Evolutionary conservation across 1,139 yeast genomes (phyloP), one percentile per base, ranked within the genome.

Genomic region (Pneumocystis wakefieldiae): DNA sequence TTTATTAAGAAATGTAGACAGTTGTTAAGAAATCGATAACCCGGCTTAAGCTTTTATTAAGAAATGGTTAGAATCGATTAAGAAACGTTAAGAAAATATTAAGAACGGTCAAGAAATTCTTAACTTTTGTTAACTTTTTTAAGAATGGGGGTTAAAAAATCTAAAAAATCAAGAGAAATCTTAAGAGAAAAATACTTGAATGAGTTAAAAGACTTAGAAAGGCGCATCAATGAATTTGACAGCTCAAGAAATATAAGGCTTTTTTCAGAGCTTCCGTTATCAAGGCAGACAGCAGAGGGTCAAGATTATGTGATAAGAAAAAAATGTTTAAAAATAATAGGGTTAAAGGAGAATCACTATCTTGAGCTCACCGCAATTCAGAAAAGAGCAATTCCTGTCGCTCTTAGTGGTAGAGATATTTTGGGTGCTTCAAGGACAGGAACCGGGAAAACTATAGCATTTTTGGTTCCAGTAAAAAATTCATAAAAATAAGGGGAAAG

Each of bases 351-450:
- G 63, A 80, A 78, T 12, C 79, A 78, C 66, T 92, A 85, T 73
- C 78, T 86, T 2, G 80, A 83, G 29, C 74, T 90, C 76, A 92
- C 98, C 0, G 96, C 87, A 64, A 88, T 92, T 64, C 99, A 92
- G 71, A 82, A 80, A 68, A 83, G 83, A 63, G 80, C 96, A 3
- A 87, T 92, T 42, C 87, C 95, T 0, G 76, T 81, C 19, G 85
- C 95, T 0, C 77, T 92, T 66, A 83, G 87, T 69, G 94, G 95
- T 0, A 80, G 83, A 61, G 99, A 94, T 75, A 75, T 92, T 10
- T 78, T 92, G 69, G 97, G 91, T 36, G 95, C 97, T 29, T 98
- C 98, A 24, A 84, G 85, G 70, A 92, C 99, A 0, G 98, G 99
- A 2, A 89, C 96, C 1, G 99, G 99, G 61, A 92, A 92, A 73